These are phyloP conservation scores for Trypethelium eluteriae DNA, from an alignment of 495 filamentous ascomycete species.

Conservation along the genomic window DNA sequence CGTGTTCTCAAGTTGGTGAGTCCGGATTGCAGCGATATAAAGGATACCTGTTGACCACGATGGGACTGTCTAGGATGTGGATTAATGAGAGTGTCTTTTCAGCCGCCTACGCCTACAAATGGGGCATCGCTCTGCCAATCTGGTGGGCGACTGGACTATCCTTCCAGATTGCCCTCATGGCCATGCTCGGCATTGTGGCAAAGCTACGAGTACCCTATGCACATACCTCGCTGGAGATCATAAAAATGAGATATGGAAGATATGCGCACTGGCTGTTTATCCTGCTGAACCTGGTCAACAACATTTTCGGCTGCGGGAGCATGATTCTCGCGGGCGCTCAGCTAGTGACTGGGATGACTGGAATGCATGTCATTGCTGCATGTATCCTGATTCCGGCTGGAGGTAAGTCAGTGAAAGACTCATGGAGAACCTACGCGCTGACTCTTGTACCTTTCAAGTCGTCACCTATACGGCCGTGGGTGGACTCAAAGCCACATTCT, in stretches of 20 bases:
- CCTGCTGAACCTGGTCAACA: constrained; percentile 39
- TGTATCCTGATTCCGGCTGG: constrained; percentile 42
- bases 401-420: background rate
- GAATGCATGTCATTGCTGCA: constrained; percentile 43
- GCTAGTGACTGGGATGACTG: constrained; percentile 38
- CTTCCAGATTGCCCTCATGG: constrained; percentile 27
- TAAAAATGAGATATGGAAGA: constrained; percentile 26
- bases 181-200: constrained; percentile 23
- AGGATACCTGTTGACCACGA: constrained; percentile 1
- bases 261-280: constrained; percentile 52
- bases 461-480: constrained; percentile 41
- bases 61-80: constrained; percentile 43
- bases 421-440: background rate
- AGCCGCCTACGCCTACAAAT: constrained; percentile 36
- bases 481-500: constrained; percentile 43
- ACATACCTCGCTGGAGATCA: constrained; percentile 27
- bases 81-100: constrained; percentile 42
- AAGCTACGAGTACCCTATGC: constrained; percentile 27
- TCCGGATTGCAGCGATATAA: background rate
- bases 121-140: constrained; percentile 23
- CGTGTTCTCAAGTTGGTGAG: constrained; percentile 33
- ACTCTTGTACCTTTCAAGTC: constrained; percentile 9
- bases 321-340: constrained; percentile 41
- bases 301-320: constrained; percentile 41
- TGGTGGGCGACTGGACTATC: constrained; percentile 25